phyloP scores from a whole-genome alignment of 768 basidiomycete species.

The Infundibulicybe gibba region DNA sequence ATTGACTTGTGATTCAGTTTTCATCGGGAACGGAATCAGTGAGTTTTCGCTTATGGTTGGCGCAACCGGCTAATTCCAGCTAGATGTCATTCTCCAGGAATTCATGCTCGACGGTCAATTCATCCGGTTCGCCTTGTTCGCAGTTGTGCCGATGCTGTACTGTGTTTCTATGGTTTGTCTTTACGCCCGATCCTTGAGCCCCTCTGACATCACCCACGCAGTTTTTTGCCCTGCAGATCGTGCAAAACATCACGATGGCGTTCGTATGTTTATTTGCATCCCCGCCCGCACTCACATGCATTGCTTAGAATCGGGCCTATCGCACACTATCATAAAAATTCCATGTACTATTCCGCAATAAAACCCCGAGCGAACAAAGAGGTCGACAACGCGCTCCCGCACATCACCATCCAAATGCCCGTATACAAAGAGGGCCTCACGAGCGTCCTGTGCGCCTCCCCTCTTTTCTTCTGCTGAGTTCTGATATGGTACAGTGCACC shows the following conservation, averaged over 20 bases:
- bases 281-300: slow-evolving; percentile 8
- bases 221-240: slow-evolving; percentile 77
- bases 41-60: slow-evolving; percentile 12
- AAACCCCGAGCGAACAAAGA: slow-evolving; percentile 45
- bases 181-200: background rate
- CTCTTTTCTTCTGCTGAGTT: background rate
- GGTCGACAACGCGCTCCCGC: slow-evolving; percentile 59
- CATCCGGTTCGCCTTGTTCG: slow-evolving; percentile 60
- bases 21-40: slow-evolving; percentile 62
- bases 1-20: slow-evolving; percentile 44
- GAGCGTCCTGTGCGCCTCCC: slow-evolving; percentile 52
- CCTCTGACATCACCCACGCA: slow-evolving; percentile 21
- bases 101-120: slow-evolving; percentile 58
- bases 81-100: slow-evolving; percentile 57
- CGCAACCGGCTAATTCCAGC: background rate
- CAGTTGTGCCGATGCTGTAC: slow-evolving; percentile 61
- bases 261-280: slow-evolving; percentile 21
- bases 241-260: slow-evolving; percentile 67
- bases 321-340: slow-evolving; percentile 74
- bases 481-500: slow-evolving; percentile 40
- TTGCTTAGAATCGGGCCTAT: slow-evolving; percentile 64
- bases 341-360: slow-evolving; percentile 73
- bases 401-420: slow-evolving; percentile 79
- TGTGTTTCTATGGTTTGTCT: slow-evolving; percentile 63
- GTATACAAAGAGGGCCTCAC: slow-evolving; percentile 82